A percentile compares a stretch with the other conserved stretches of the same genome.
These are phyloP conservation scores for Glycyrrhiza uralensis DNA, from an alignment of 306 rosid genomes.

Conservation along the genomic window DNA sequence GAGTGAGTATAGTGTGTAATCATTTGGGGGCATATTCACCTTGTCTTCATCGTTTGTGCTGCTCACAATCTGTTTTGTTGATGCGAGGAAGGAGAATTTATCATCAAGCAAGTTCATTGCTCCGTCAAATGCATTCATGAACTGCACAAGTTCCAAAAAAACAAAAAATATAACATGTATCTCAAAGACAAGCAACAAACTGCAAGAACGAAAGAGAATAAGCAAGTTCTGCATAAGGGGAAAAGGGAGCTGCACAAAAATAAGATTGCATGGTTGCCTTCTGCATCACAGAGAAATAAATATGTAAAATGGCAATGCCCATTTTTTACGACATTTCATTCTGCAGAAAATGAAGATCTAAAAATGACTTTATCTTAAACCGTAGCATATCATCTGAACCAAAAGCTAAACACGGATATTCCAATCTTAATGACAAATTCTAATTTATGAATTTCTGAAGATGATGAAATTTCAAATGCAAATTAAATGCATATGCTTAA, in stretches of 20 bases:
- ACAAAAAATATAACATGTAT: neutral
- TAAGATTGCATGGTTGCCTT: slow-evolving; percentile 1
- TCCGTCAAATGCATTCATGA: slow-evolving; percentile 87
- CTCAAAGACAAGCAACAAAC: slow-evolving; percentile 14
- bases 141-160: slow-evolving; percentile 54
- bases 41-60: slow-evolving; percentile 75
- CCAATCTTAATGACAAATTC: too few relatives aligned
- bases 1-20: slow-evolving; percentile 6
- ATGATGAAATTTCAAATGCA: too few relatives aligned
- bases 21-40: slow-evolving; percentile 39
- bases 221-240: neutral
- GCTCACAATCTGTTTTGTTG: slow-evolving; percentile 86
- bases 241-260: neutral
- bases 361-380: too few relatives aligned
- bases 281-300: neutral
- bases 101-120: slow-evolving; percentile 94
- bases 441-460: too few relatives aligned
- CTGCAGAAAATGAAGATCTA: slow-evolving; percentile 6
- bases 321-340: neutral
- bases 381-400: neutral
- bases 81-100: slow-evolving; percentile 66
- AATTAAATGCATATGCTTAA: too few relatives aligned
- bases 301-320: neutral
- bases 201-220: slow-evolving; percentile 21
- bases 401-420: too few relatives aligned